phyloP scores from a whole-genome alignment of 306 rosid species.

The Ormosia emarginata region DNA sequence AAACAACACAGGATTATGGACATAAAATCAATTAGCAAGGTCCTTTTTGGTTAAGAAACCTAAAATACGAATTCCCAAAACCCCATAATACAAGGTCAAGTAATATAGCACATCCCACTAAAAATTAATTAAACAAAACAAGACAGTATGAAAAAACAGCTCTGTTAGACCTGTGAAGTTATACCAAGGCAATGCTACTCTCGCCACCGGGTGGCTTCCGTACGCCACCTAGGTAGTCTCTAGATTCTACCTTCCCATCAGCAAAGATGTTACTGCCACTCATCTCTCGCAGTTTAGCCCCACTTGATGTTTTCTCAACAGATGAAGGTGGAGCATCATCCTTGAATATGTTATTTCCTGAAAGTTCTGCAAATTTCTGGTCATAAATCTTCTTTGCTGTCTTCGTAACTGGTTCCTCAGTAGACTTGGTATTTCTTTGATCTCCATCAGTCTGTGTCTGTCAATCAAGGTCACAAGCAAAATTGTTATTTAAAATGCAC shows the following conservation, averaged over 20 bases:
- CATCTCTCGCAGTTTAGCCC: conserved; percentile 85
- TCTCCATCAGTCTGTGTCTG: conserved; percentile 54
- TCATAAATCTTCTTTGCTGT: conserved; percentile 83
- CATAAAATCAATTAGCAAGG: conserved; percentile 80
- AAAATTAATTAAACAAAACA: conserved; percentile 44
- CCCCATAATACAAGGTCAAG: conserved; percentile 73
- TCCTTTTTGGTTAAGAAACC: conserved; percentile 64
- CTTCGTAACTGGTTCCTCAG: conserved; percentile 56
- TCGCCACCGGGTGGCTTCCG: conserved; percentile 99
- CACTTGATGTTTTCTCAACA: conserved; percentile 72
- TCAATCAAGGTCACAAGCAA: conserved; percentile 18
- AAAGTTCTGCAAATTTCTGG: conserved; percentile 72
- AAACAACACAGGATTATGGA: conserved; percentile 57
- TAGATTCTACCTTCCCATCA: conserved; percentile 86
- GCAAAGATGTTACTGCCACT: conserved; percentile 96
- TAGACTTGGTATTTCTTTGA: conserved; percentile 27
- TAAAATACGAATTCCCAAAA: conserved; percentile 62
- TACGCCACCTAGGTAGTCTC: conserved; percentile 90
- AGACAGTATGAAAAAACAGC: conserved; percentile 31
- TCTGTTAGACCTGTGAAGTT: conserved; percentile 70
- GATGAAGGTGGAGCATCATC: conserved; percentile 74
- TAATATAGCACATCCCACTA: conserved; percentile 66
- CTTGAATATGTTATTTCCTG: conserved; percentile 86
- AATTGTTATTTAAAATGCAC: not conserved
- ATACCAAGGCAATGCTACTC: conserved; percentile 97